Conservation (phyloP, 2,329 filamentous ascomycete species). For the Hymenoscyphus linearis region DNA sequence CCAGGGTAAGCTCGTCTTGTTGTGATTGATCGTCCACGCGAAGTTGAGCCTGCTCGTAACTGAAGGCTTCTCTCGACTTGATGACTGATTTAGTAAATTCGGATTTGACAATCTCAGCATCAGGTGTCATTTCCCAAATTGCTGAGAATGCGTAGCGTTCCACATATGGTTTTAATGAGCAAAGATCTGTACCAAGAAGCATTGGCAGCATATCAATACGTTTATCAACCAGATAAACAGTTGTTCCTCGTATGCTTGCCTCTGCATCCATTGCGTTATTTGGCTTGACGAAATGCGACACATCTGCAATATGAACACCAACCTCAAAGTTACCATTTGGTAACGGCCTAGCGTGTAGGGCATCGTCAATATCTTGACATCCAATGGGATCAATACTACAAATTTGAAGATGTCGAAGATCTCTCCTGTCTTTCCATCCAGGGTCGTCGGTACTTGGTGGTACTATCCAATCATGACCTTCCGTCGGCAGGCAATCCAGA, state of each 20-base stretch:
- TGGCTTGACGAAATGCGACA: conserved; percentile 98
- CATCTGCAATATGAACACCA: conserved; percentile 96
- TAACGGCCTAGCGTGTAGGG: conserved; percentile 77
- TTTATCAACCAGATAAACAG: conserved; percentile 96
- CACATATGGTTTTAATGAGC: conserved; percentile 96
- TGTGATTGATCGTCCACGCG: conserved; percentile 86
- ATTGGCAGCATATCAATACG: conserved; percentile 99
- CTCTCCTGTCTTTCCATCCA: conserved; percentile 79
- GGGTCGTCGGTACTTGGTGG: conserved; percentile 73
- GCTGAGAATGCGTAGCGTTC: conserved; percentile 85
- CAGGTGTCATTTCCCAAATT: conserved; percentile 79
- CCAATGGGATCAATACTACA: conserved; percentile 97
- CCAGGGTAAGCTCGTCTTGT: conserved; percentile 80
- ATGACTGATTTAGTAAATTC: conserved; percentile 98
- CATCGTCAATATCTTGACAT: conserved; percentile 98
- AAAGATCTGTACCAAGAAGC: conserved; percentile 91
- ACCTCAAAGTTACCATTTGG: conserved; percentile 95
- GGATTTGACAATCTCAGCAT: conserved; percentile 80
- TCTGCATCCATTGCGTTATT: conserved; percentile 96
- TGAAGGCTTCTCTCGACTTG: conserved; percentile 92
- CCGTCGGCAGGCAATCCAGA: conserved; percentile 81
- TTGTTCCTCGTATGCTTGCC: conserved; percentile 89
- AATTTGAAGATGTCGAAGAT: conserved; percentile 79
- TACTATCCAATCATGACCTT: conserved; percentile 93
- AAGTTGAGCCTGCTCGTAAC: conserved; percentile 92